Base-by-base conservation (phyloP, 192 early-diverging fungal genomes). In the Linnemannia schmuckeri region DNA sequence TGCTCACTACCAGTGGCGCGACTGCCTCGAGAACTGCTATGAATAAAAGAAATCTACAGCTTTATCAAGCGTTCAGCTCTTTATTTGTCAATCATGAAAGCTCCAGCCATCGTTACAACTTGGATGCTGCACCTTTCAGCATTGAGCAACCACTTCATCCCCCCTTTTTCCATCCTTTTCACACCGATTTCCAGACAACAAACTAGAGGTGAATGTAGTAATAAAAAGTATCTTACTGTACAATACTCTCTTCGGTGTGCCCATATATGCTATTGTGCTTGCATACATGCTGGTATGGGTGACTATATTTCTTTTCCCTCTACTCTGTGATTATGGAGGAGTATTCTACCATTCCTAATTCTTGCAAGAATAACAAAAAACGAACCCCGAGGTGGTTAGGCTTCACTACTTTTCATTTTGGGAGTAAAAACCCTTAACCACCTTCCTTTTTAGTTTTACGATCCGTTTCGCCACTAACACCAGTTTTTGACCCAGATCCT, bases 21-120 rank as follows among this genome's bases (percentile, higher is more conserved):
- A 70, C 35, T 38, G 68, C 68, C 68, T 70, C 68, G 68, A 70
- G 68, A 70, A 70, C 68, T 70, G 68, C 68, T 70, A 70, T 20
- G 68, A 70, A 38, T 70, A 70, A 70, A 38, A 70, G 52, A 55
- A 55, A 55, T 55, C 52, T 55, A 5, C 52, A 24, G 52, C 52
- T 55, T 20, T 55, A 55, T 55, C 52, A 55, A 55, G 52, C 52
- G 52, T 24, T 55, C 52, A 24, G 20, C 52, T 20, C 52, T 55
- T 55, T 55, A 55, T 55, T 55, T 55, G 20, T 24, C 52, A 55
- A 55, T 20, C 52, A 20, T 55, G 52, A 55, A 24, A 55, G 52
- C 18, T 55, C 24, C 22, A 55, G 22, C 52, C 52, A 55, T 55
- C 52, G 52, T 55, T 55, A 55, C 49, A 24, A 55, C 52, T 55